Percentiles rank a stretch among this genome's conserved stretches.
These are phyloP conservation scores for Lasiodiplodia citricola DNA, from an alignment of 2,329 filamentous ascomycete genomes.

Conservation along the genomic window DNA sequence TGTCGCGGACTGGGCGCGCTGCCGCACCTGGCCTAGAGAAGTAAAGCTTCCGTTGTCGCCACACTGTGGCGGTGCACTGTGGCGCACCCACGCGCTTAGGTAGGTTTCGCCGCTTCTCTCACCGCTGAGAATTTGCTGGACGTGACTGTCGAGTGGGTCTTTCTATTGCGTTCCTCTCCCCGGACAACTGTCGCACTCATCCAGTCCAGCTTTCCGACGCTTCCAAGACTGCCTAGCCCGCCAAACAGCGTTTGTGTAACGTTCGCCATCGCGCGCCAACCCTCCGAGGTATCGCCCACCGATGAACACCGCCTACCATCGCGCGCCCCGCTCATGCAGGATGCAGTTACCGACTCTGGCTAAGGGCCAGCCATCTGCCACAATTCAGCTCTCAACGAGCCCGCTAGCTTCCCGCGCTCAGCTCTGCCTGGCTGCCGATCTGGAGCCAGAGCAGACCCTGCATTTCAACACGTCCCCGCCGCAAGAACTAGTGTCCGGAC, in stretches of 20 bases:
- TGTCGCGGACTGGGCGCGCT: background rate
- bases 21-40: background rate
- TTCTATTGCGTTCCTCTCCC: background rate
- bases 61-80: background rate
- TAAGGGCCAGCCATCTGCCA: background rate
- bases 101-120: slow-evolving; percentile 12
- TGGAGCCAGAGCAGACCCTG: slow-evolving; percentile 24
- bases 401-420: background rate
- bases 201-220: background rate
- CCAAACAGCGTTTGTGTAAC: slow-evolving; percentile 4
- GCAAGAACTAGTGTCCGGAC: slow-evolving; percentile 19
- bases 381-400: slow-evolving; percentile 6
- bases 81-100: background rate
- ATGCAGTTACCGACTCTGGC: slow-evolving; percentile 8
- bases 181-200: background rate
- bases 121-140: slow-evolving; percentile 8
- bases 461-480: slow-evolving; percentile 19
- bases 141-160: background rate
- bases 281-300: background rate
- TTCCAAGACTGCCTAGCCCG: background rate
- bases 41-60: background rate
- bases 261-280: slow-evolving; percentile 5
- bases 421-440: slow-evolving; percentile 24
- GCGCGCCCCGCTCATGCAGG: background rate
- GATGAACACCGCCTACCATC: background rate